These are phyloP conservation scores for Dothiorella sarmentorum DNA, from an alignment of 2,329 filamentous ascomycete species.

Conservation along the genomic window DNA sequence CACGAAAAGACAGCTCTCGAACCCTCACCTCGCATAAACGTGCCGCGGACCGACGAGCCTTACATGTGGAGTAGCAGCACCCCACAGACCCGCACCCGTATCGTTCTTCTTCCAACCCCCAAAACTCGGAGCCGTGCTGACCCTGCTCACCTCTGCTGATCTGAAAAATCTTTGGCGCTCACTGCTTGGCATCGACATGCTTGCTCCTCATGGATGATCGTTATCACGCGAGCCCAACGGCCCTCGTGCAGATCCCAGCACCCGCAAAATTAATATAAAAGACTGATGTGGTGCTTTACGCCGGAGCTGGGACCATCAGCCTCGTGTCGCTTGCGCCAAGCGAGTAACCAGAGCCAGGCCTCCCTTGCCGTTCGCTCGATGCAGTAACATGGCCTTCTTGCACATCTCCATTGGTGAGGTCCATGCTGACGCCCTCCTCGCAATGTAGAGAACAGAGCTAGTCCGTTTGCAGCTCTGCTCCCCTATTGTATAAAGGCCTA, in stretches of 20 bases:
- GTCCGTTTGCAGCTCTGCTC: too few species aligned
- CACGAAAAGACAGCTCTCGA: background rate
- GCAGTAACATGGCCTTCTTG: background rate
- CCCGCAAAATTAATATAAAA: background rate
- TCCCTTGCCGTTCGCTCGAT: background rate
- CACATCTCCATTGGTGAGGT: background rate
- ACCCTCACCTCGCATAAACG: background rate
- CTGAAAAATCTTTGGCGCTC: too few species aligned
- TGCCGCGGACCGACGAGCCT: slow-evolving; percentile 5
- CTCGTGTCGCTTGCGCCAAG: background rate
- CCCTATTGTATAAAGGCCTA: too few species aligned
- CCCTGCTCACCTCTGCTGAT: too few species aligned
- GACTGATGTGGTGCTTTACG: background rate
- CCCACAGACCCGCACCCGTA: too few species aligned
- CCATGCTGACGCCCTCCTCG: background rate
- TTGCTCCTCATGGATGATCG: background rate
- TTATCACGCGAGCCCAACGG: background rate
- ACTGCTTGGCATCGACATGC: background rate
- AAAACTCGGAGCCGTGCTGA: too few species aligned
- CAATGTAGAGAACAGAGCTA: too few species aligned
- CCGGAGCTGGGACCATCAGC: background rate
- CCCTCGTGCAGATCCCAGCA: background rate
- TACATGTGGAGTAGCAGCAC: too few species aligned
- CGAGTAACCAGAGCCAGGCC: background rate
- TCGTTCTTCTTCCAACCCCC: too few species aligned